These are phyloP conservation scores for Neurospora sp. DNA, from an alignment of 495 filamentous ascomycete species.

Conservation along the genomic window DNA sequence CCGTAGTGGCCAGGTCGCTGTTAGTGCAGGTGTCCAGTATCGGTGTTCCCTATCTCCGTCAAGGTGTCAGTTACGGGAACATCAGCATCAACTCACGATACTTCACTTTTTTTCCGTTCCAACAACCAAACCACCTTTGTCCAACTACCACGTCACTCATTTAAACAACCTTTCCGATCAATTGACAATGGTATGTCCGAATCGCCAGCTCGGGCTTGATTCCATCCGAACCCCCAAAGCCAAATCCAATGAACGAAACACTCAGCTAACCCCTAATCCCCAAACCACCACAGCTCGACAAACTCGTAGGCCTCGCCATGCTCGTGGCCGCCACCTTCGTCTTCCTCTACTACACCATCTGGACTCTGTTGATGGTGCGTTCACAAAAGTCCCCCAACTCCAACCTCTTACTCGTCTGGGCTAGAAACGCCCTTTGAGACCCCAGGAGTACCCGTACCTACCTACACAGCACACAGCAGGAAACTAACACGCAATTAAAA, in stretches of 20 bases:
- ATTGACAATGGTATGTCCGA: conserved; percentile 27
- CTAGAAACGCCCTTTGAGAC: neutral
- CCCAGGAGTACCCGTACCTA: neutral
- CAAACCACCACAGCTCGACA: conserved; percentile 61
- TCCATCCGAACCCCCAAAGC: neutral
- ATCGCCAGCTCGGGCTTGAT: neutral
- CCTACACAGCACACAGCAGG: too few relatives aligned
- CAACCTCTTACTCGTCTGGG: neutral
- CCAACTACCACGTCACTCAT: conserved; percentile 1
- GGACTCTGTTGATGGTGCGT: conserved; percentile 90
- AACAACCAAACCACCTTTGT: conserved; percentile 1
- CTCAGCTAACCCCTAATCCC: conserved; percentile 9
- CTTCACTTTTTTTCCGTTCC: neutral
- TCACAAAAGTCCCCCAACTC: neutral
- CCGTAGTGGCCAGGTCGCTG: neutral
- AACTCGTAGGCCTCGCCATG: conserved; percentile 94
- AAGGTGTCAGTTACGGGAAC: neutral
- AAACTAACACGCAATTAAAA: neutral
- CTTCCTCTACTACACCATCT: conserved; percentile 97
- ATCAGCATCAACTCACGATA: neutral
- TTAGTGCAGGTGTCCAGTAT: neutral
- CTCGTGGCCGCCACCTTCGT: conserved; percentile 88
- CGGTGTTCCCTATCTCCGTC: neutral
- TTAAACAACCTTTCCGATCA: neutral
- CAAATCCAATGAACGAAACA: neutral